Base-by-base conservation (phyloP, 2,329 filamentous ascomycete genomes). In the Neoarthrinium moseri region DNA sequence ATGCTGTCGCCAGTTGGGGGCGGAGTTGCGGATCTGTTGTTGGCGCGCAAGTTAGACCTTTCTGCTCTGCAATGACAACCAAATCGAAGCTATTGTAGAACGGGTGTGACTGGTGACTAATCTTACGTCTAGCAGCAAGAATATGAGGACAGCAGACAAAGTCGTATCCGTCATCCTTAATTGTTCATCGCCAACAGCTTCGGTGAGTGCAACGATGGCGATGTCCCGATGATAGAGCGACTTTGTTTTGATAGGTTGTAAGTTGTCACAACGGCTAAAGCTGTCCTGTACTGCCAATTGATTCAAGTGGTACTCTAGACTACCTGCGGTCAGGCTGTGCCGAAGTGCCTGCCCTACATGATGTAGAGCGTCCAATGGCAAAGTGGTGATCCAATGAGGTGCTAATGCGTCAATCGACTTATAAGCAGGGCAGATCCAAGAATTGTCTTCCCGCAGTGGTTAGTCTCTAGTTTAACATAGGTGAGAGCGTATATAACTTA, bases 61-160 rank as follows among this genome's bases (percentile, higher is more conserved):
- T 18, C 8, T 12, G n/a, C 12, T 40, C 3, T n/a, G 23, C 7
- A 18, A 6, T 4, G 8, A 2, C 3, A 15, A 18, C 22, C 4
- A 8, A 13, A n/a, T 8, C 8, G 26, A n/a, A 26, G 17, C 18
- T 11, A 22, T 33, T 20, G 18, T 20, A 29, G n/a, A 6, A 27
- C 30, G 15, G 32, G 8, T 11, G 15, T 35, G 8, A 18, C 7
- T 10, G 8, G 8, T 11, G 32, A 15, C 6, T 8, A 15, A 24
- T 55, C 58, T 51, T 51, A 66, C 63, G 53, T 65, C 62, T 6
- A 51, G 42, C 22, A 58, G 48, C 36, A 65, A 33, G 7, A 66
- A 44, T 20, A 57, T 56, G 3, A 64, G 30, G 11, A 62, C 60
- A 18, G 56, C 56, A 13, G 56, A 51, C 33, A 67, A 52, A 3